Conservation (phyloP, 116 monocot species). For the Thalassia testudinum region DNA sequence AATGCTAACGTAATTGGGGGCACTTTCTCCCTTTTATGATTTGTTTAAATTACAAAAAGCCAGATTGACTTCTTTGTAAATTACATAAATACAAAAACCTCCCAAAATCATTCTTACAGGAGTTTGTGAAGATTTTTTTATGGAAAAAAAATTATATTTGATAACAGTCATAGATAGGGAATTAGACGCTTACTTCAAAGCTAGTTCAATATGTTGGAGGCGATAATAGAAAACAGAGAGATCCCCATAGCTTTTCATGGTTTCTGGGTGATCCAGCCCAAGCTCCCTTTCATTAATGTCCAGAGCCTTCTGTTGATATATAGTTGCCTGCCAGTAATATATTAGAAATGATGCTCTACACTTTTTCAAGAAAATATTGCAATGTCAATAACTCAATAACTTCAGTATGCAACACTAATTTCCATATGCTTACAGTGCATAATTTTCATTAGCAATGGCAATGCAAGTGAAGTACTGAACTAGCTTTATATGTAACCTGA, state of each 20-base stretch:
- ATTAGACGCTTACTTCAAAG: conserved; percentile 42
- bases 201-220: conserved; percentile 89
- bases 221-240: conserved; percentile 96
- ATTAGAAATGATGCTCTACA: neutral
- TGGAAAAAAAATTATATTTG: too few species aligned
- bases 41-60: too few species aligned
- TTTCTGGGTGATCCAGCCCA: conserved; percentile 95
- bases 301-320: conserved; percentile 28
- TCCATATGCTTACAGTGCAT: too few species aligned
- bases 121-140: too few species aligned
- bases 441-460: neutral
- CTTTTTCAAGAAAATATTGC: too few species aligned
- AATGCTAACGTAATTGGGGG: too few species aligned
- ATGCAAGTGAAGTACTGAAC: neutral
- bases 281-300: conserved; percentile 96
- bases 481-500: conserved; percentile 32
- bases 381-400: neutral
- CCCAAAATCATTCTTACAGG: too few species aligned
- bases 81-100: too few species aligned
- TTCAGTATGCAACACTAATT: neutral
- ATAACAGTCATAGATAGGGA: neutral
- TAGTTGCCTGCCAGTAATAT: conserved; percentile 9
- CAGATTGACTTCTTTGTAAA: too few species aligned
- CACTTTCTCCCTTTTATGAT: too few species aligned
- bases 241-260: conserved; percentile 97